Conservation (phyloP, 305 asterid genomes). For the Fraxinus latifolia region DNA sequence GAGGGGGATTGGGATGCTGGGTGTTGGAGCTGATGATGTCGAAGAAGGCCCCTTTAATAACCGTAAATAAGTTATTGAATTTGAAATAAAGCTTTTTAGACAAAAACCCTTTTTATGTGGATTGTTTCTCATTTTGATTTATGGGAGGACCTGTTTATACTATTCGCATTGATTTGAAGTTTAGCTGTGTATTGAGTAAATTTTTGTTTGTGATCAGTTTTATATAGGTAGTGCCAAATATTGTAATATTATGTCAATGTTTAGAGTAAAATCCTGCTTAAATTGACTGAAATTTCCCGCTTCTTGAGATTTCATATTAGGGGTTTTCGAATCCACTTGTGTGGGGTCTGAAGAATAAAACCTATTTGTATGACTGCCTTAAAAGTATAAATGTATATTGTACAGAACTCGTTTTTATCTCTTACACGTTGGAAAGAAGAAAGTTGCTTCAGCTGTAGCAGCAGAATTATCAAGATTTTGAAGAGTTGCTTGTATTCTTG, state of each 20-base stretch:
- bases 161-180: neutral
- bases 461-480: neutral
- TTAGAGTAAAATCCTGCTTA: neutral
- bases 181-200: neutral
- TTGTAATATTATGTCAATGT: neutral
- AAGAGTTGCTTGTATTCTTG: slow-evolving; percentile 11
- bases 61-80: neutral
- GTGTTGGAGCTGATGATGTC: neutral
- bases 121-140: neutral
- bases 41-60: neutral
- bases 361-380: neutral
- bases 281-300: neutral
- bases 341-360: neutral
- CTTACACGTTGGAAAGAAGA: neutral
- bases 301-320: neutral
- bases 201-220: neutral
- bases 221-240: neutral
- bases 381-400: neutral
- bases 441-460: neutral
- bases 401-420: neutral
- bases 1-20: neutral
- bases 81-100: neutral
- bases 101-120: neutral
- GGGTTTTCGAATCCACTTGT: neutral
- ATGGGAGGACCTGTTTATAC: neutral